These are phyloP conservation scores for Pythium aquatile DNA, from an alignment of 352 stramenopile genomes.

Conservation along the genomic window DNA sequence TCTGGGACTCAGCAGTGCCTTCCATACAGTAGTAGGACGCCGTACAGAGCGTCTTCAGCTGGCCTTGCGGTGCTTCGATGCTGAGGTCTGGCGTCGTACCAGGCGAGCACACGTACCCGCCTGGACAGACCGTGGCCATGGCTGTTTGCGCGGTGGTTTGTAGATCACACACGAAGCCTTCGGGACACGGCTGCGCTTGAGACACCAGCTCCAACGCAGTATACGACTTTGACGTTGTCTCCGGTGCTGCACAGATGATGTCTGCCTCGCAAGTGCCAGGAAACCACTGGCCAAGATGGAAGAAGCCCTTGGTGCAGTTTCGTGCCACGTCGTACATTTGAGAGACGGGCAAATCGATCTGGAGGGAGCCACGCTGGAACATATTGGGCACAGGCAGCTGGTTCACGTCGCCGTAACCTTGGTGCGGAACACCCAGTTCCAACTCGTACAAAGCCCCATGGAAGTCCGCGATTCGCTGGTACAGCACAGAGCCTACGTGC, in stretches of 20 bases:
- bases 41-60: conserved; percentile 89
- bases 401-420: conserved; percentile 90
- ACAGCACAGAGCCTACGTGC: conserved; percentile 84
- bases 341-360: conserved; percentile 83
- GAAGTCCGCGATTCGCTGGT: conserved; percentile 93
- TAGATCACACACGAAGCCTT: conserved; percentile 95
- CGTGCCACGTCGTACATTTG: conserved; percentile 84
- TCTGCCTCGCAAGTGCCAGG: conserved; percentile 96
- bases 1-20: conserved; percentile 85
- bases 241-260: conserved; percentile 81
- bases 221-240: conserved; percentile 23
- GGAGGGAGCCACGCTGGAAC: conserved; percentile 84
- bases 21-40: conserved; percentile 87
- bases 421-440: conserved; percentile 84
- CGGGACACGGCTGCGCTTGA: conserved; percentile 90
- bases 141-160: conserved; percentile 81
- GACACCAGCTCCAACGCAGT: conserved; percentile 36
- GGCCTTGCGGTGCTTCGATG: conserved; percentile 84
- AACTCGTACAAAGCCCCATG: conserved; percentile 95
- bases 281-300: conserved; percentile 90
- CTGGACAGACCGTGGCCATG: conserved; percentile 73
- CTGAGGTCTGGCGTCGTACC: conserved; percentile 93
- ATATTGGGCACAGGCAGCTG: conserved; percentile 79
- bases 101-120: conserved; percentile 93
- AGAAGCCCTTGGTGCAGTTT: conserved; percentile 95